Evolutionary conservation across 1,284 basidiomycete species (phyloP).

Genomic region (Pyrrhoderma lamaoense): DNA sequence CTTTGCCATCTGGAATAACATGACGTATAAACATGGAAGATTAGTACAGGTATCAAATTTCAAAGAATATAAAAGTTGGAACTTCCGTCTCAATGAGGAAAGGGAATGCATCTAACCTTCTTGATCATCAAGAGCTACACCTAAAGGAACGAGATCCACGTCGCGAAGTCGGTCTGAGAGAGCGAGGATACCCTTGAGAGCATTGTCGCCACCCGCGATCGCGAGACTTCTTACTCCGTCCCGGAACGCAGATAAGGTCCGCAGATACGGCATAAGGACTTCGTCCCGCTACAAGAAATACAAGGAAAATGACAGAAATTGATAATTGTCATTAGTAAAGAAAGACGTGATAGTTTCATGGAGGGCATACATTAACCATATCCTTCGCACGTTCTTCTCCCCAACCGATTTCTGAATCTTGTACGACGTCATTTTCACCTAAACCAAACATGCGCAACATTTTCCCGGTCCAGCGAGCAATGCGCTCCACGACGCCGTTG

Average conservation of each 20-base stretch:
- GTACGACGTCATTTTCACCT: constrained; percentile 58
- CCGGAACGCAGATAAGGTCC: constrained; percentile 83
- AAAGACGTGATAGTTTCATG: background rate
- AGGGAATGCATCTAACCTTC: constrained; percentile 50
- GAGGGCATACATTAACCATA: constrained; percentile 48
- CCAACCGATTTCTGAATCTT: constrained; percentile 56
- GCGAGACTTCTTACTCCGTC: constrained; percentile 84
- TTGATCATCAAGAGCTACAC: constrained; percentile 95
- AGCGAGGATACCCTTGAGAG: constrained; percentile 70
- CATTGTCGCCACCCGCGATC: constrained; percentile 59
- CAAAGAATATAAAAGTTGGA: too few species aligned
- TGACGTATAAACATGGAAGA: background rate
- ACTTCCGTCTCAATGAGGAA: too few species aligned
- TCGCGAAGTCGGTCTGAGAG: constrained; percentile 90
- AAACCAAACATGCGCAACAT: constrained; percentile 96
- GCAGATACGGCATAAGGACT: constrained; percentile 84
- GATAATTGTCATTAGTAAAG: too few species aligned
- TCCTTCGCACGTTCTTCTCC: constrained; percentile 46
- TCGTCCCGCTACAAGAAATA: constrained; percentile 60
- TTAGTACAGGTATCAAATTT: background rate
- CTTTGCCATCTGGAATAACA: constrained; percentile 67
- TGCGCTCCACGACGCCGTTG: constrained; percentile 61
- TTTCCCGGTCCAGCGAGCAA: constrained; percentile 79
- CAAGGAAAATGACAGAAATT: background rate
- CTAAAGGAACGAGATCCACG: constrained; percentile 83